Evolutionary conservation across 2,329 filamentous ascomycete genomes (phyloP), one percentile per base, ranked within the genome.

Genomic region (Alternaria arborescens): DNA sequence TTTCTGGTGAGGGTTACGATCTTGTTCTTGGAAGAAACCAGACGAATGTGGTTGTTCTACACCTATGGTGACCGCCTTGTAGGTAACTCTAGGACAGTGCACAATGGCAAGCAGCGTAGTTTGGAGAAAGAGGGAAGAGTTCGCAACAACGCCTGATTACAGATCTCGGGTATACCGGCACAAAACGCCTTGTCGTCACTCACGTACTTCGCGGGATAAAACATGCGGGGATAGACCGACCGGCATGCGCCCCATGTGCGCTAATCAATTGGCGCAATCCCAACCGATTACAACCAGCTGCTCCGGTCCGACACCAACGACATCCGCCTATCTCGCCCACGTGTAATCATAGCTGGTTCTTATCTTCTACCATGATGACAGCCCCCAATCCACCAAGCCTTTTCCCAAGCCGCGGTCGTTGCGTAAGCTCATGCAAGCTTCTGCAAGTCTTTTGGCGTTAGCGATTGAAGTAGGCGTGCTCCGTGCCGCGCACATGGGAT

Each of bases 401-500:
- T 32, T 20, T 5, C 11, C 18, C 38, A 41, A 41, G 38, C 22
- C 28, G 30, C 32, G 28, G 44, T 41, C 26, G n/a, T 28, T 24
- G 20, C 41, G 42, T 24, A 40, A 43, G 41, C 22, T 43, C 41
- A 28, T 22, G 30, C 28, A 48, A 48, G 46, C 46, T 48, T 22
- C 14, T 34, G 36, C 54, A 57, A 44, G 46, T 34, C 32, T 52
- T 6, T 32, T 14, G 44, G 32, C 47, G 26, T 55, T 47, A n/a
- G 38, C 24, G 26, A 52, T 43, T 30, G 12, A 18, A 30, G 28
- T 22, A 10, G 16, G 18, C 8, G 24, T 8, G 11, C 26, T 30
- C 4, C 28, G 22, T 36, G 34, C 32, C 18, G 32, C 36, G 46
- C 54, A 57, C 54, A 57, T 57, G 54, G 54, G 54, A 52, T 36